A percentile compares a stretch with the other conserved stretches of the same genome.
Evolutionary conservation across 169 alveolate genomes (phyloP).

Genomic region (Plasmodium gallinaceum): DNA sequence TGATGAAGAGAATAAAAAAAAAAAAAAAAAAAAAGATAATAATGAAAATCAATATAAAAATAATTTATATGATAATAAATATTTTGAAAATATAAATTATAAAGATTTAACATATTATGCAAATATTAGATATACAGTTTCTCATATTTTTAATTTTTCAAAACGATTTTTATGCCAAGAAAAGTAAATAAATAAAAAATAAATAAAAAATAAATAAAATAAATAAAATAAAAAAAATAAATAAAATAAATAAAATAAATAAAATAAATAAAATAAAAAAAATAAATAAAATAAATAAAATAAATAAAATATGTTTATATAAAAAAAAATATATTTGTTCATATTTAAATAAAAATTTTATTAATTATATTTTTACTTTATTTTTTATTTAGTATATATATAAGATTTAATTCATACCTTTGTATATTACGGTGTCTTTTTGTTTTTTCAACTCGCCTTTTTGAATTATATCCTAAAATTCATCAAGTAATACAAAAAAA

Average conservation of each 20-base stretch:
- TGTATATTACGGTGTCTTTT: slow-evolving; percentile 40
- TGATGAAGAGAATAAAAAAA: slow-evolving; percentile 6
- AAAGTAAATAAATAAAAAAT: slow-evolving; percentile 10
- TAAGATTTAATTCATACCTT: slow-evolving; percentile 32
- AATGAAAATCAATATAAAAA: background rate
- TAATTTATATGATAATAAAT: slow-evolving; percentile 1
- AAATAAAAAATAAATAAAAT: background rate
- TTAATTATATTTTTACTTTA: background rate
- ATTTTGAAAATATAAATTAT: background rate
- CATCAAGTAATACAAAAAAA: slow-evolving; percentile 25
- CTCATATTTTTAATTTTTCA: slow-evolving; percentile 38
- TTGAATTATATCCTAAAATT: slow-evolving; percentile 48
- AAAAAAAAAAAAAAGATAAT: background rate
- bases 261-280: too few relatives aligned
- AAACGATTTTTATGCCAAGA: slow-evolving; percentile 18
- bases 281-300: too few relatives aligned
- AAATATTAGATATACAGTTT: slow-evolving; percentile 27
- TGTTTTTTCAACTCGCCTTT: slow-evolving; percentile 45
- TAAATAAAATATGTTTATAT: background rate
- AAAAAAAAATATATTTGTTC: background rate
- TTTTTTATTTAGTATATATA: slow-evolving; percentile 4
- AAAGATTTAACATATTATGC: slow-evolving; percentile 1
- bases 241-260: too few relatives aligned
- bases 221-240: too few relatives aligned
- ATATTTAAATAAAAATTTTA: slow-evolving; percentile 1